These are phyloP conservation scores for Arabidopsis hybrid DNA, from an alignment of 441 rosid genomes.

Conservation along the genomic window DNA sequence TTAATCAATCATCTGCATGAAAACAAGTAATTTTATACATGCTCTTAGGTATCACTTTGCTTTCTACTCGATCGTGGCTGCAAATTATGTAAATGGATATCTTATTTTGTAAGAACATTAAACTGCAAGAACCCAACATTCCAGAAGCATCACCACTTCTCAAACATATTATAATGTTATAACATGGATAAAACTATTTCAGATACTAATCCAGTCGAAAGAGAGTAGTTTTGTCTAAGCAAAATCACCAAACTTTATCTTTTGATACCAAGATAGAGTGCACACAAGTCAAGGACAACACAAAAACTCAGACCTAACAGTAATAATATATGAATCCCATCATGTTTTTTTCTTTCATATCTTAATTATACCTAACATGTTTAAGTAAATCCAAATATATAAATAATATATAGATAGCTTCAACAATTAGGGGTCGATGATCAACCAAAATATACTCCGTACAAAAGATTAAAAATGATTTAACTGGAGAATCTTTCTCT, in stretches of 20 bases:
- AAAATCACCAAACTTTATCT: slow-evolving; percentile 29
- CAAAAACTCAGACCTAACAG: slow-evolving; percentile 32
- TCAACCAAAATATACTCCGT: neutral
- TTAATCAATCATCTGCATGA: slow-evolving; percentile 34
- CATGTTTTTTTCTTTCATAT: neutral
- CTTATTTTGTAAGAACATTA: neutral
- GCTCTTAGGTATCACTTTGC: slow-evolving; percentile 41
- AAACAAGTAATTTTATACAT: slow-evolving; percentile 24
- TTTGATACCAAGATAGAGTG: slow-evolving; percentile 12
- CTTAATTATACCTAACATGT: slow-evolving; percentile 6
- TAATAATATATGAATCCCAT: slow-evolving; percentile 6
- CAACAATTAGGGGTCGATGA: neutral
- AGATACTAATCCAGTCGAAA: slow-evolving; percentile 4
- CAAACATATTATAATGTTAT: neutral
- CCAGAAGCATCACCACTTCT: neutral
- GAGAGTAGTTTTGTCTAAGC: slow-evolving; percentile 22
- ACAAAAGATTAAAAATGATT: neutral
- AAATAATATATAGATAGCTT: neutral
- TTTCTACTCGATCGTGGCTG: slow-evolving; percentile 32
- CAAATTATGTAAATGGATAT: slow-evolving; percentile 18
- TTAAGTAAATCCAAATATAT: neutral
- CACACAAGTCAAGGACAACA: slow-evolving; percentile 3
- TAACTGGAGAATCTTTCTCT: neutral
- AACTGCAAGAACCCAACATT: slow-evolving; percentile 18
- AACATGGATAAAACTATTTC: neutral